These are phyloP conservation scores for Suillus plorans DNA, from an alignment of 768 basidiomycete genomes.

Conservation along the genomic window DNA sequence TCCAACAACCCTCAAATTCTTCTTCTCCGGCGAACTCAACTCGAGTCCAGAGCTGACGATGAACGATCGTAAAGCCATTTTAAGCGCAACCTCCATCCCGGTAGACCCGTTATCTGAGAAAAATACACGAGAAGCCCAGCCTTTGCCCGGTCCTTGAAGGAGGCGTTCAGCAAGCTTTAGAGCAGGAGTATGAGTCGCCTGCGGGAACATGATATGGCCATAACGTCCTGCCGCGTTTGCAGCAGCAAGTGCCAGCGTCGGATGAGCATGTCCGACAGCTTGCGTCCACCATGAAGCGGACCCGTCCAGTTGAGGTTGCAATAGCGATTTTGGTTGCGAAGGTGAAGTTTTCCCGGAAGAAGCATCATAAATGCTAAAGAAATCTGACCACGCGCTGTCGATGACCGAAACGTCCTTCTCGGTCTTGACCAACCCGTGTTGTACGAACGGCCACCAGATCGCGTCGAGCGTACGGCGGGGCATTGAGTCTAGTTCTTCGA, in stretches of 20 bases:
- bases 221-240: slow-evolving; percentile 90
- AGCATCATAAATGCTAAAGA: slow-evolving; percentile 70
- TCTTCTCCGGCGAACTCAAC: slow-evolving; percentile 39
- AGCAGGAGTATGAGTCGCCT: slow-evolving; percentile 84
- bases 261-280: slow-evolving; percentile 79
- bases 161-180: slow-evolving; percentile 80
- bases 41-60: slow-evolving; percentile 37
- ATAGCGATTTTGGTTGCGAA: slow-evolving; percentile 32
- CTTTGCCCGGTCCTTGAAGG: slow-evolving; percentile 76
- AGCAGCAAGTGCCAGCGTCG: slow-evolving; percentile 79
- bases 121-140: slow-evolving; percentile 91
- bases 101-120: slow-evolving; percentile 96
- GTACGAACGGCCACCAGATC: slow-evolving; percentile 98
- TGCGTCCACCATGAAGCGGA: slow-evolving; percentile 99
- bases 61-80: slow-evolving; percentile 88
- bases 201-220: slow-evolving; percentile 96
- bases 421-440: slow-evolving; percentile 71
- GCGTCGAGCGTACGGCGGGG: slow-evolving; percentile 70
- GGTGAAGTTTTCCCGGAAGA: slow-evolving; percentile 18
- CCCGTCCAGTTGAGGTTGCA: slow-evolving; percentile 75
- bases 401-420: slow-evolving; percentile 83
- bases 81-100: slow-evolving; percentile 95
- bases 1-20: slow-evolving; percentile 75
- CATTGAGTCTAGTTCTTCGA: slow-evolving; percentile 78
- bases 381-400: slow-evolving; percentile 86